Base-by-base conservation (phyloP, 169 alveolate species). In the Plasmodium vinckei region DNA sequence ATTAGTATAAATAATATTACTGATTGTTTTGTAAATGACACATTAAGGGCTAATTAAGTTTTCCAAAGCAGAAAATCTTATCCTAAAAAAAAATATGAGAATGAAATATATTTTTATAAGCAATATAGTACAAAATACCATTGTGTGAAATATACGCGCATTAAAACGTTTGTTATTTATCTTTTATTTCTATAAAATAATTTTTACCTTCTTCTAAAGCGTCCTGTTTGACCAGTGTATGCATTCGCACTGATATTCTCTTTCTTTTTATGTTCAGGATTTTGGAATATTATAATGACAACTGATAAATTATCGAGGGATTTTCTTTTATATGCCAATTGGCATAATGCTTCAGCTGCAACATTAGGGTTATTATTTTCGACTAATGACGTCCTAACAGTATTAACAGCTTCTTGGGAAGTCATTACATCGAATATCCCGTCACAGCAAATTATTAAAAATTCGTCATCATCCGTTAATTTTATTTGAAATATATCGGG, bases 351-450 rank as follows among this genome's bases (percentile, higher is more conserved):
- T 68, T 92, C 89, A 27, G 96, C 95, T 5, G 96, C 96, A 9
- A 64, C 39, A 51, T 90, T 87, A 13, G 96, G 92, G 63, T 87
- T 56, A 13, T 68, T 60, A 12, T 71, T 84, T 53, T 88, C 88
- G 7, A 82, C 72, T 19, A 82, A 47, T 15, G 90, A 82, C 4
- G 59, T 60, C 46, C 95, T 63, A 42, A 98, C 96, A 63, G 94
- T 95, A 51, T 96, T 97, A 47, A 98, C 98, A 39, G 98, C 98
- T 53, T 98, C 96, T 90, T 98, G 98, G 69, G 96, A 95, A 54
- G 96, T 94, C 60, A 97, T 92, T 65, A 98, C 98, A 92, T 99
- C 99, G 98, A 99, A 99, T 21, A 99, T 97, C 6, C 99, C 99
- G 92, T 98, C 99, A 94, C 99, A 99, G 10, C 99, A 99, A 71